phyloP scores from a whole-genome alignment of 169 alveolate species.

The Cytauxzoon felis region DNA sequence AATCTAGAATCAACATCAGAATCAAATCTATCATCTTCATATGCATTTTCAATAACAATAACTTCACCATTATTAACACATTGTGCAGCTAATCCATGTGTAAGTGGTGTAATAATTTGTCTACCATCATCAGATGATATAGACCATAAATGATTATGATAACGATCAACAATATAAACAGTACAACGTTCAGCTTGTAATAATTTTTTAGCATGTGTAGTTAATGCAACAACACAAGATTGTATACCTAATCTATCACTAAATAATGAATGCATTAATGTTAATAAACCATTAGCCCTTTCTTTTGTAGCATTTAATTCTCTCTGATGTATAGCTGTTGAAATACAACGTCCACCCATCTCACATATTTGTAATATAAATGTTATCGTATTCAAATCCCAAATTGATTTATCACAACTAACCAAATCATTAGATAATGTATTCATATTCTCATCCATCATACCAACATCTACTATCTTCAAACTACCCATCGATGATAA shows the following conservation, averaged over 20 bases:
- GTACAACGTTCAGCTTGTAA: slow-evolving; percentile 64
- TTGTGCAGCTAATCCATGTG: slow-evolving; percentile 22
- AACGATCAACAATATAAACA: slow-evolving; percentile 53
- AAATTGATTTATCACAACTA: too few relatives aligned
- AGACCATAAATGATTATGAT: slow-evolving; percentile 59
- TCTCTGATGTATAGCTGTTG: slow-evolving; percentile 40
- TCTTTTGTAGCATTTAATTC: slow-evolving; percentile 41
- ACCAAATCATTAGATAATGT: too few relatives aligned
- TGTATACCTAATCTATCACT: slow-evolving; percentile 59
- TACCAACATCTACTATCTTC: too few relatives aligned
- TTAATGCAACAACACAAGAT: slow-evolving; percentile 59
- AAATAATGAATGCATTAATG: slow-evolving; percentile 62
- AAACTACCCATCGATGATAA: too few relatives aligned
- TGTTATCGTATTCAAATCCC: slow-evolving; percentile 34
- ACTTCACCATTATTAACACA: slow-evolving; percentile 44
- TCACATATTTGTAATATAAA: slow-evolving; percentile 41
- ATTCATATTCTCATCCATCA: too few relatives aligned
- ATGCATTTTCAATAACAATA: slow-evolving; percentile 42
- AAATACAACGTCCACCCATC: slow-evolving; percentile 50
- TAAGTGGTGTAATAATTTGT: slow-evolving; percentile 47
- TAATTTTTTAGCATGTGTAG: slow-evolving; percentile 58
- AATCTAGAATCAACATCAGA: slow-evolving; percentile 40
- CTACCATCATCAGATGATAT: slow-evolving; percentile 60
- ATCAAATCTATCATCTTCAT: slow-evolving; percentile 27
- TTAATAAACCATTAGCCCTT: slow-evolving; percentile 50